Evolutionary conservation across 2,329 filamentous ascomycete genomes (phyloP), one percentile per base, ranked within the genome.

Genomic region (Botrytis cinerea): DNA sequence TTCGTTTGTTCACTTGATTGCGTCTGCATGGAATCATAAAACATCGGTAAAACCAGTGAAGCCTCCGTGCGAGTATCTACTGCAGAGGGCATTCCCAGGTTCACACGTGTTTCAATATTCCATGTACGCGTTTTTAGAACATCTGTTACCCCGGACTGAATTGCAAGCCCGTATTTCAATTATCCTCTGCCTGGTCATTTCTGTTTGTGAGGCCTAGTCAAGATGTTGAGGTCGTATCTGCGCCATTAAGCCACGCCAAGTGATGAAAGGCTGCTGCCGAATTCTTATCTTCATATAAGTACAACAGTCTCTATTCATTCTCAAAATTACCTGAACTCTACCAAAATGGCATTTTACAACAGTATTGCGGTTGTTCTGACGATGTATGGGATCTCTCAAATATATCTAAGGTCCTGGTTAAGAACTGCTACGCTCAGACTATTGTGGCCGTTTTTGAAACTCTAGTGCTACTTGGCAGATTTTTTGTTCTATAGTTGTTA

Each of bases 391-490:
- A 63, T 45, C 40, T 57, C 38, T 8, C 12, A 28, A 22, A 57
- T 14, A 57, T 12, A 43, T 43, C 12, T 20, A 20, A 38, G 28
- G 66, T 22, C 38, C 40, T 14, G n/a, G 12, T 4, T 8, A 69
- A 57, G 10, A 22, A 32, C 8, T 18, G 12, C 51, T 25, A 57
- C n/a, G 48, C 66, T 57, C 38, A 69, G 48, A 43, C 66, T 32
- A 32, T 69, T 40, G 5, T 69, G 38, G 22, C n/a, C 35, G 40
- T 43, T 32, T 28, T 54, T 69, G 66, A 69, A 69, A 69, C 66
- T 66, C 45, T 16, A 18, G 18, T 57, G 3, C n/a, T 12, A 12
- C 51, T 57, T 69, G 48, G 38, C 51, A 57, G 4, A 32, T 14
- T 25, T 43, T 28, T 20, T 69, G n/a, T 45, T 32, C 38, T 69